These are phyloP conservation scores for Fusarium liriodendri DNA, from an alignment of 2,329 filamentous ascomycete species.

Conservation along the genomic window DNA sequence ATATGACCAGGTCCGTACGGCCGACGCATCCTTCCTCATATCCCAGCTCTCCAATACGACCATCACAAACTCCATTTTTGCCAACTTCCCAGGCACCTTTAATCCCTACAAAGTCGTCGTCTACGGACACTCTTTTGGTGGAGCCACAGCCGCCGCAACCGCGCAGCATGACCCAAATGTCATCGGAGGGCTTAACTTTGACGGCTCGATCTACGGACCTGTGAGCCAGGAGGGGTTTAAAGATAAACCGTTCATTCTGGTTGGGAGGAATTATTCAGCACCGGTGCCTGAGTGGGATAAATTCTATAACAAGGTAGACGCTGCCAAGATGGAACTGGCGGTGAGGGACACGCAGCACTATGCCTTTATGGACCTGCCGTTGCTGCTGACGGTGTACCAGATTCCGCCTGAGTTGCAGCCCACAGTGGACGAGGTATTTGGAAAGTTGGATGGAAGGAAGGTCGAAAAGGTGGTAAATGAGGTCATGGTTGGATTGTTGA, in stretches of 20 bases:
- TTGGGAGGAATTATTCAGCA: background rate
- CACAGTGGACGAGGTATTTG: background rate
- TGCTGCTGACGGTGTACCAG: background rate
- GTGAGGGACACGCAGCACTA: background rate
- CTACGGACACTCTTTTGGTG: slow-evolving; percentile 30
- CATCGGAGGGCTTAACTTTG: slow-evolving; percentile 43
- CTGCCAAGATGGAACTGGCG: slow-evolving; percentile 17
- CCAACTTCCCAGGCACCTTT: slow-evolving; percentile 12
- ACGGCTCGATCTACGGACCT: slow-evolving; percentile 19
- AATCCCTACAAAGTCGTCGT: slow-evolving; percentile 3
- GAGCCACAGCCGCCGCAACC: slow-evolving; percentile 38
- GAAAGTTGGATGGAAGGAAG: slow-evolving; percentile 3
- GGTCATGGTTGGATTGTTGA: background rate
- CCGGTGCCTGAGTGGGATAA: background rate
- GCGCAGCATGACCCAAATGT: slow-evolving; percentile 47
- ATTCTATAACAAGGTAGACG: slow-evolving; percentile 18
- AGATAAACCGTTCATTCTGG: slow-evolving; percentile 34
- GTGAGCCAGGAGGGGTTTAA: slow-evolving; percentile 39
- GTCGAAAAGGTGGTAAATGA: slow-evolving; percentile 9
- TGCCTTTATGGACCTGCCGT: slow-evolving; percentile 16
- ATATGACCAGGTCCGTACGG: background rate
- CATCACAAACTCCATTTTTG: slow-evolving; percentile 7
- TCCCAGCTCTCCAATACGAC: slow-evolving; percentile 39
- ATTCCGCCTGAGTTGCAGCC: background rate
- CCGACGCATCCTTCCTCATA: slow-evolving; percentile 19